Base-by-base conservation (phyloP, 768 basidiomycete species). In the Collybia sordida region DNA sequence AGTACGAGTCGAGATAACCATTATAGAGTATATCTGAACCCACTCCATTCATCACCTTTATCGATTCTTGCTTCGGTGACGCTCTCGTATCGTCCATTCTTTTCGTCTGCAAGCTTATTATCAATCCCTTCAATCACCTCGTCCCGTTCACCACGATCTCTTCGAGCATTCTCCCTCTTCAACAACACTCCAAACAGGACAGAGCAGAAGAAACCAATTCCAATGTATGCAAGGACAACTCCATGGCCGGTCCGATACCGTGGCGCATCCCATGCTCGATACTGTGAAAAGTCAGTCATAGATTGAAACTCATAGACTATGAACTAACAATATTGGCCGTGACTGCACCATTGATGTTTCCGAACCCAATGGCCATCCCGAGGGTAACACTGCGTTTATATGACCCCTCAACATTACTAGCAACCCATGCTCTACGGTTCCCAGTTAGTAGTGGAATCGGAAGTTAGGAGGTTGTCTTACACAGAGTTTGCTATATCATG, bases 31-130 rank as follows among this genome's bases (percentile, higher is more conserved):
- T 88, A 88, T 51, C 82, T 74, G 64, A 86, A 89, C n/a, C 87
- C 85, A 59, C 86, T 88, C 87, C 86, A 89, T 45, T 73, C 64
- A 56, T 88, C 88, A 3, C 87, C 86, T 58, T 85, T 88, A 37
- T 78, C 77, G 19, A 64, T 69, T 53, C 75, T 76, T 15, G 86
- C 86, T 18, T 77, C 81, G 45, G 81, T 74, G n/a, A 80, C 67
- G 50, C 69, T 81, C 45, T 68, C 65, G 54, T 72, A 84, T 23
- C 57, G 67, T 3, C 85, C 85, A 57, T 86, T 87, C 39, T 66
- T 69, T 45, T 73, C 74, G 45, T 77, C 57, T 2, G 72, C 79
- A 15, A 52, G 51, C 52, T 71, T 70, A 53, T 76, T 74, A 25
- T 77, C 74, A 6, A 71, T 53, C 6, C 78, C 77, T 45, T 75